Conservation (phyloP, 257 asterid genomes). For the Nicotiana obtusifolia region DNA sequence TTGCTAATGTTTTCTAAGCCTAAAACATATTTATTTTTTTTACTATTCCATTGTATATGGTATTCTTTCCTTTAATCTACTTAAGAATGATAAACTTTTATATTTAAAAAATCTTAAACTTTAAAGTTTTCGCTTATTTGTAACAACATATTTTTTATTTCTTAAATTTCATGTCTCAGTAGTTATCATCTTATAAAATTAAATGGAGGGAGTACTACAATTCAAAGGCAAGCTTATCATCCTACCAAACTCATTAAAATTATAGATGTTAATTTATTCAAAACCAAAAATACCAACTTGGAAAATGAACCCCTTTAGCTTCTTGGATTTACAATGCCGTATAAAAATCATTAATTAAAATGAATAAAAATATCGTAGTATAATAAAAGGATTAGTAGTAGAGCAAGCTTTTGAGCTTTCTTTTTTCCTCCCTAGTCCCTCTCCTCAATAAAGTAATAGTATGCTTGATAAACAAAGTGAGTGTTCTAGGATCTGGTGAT, state of each 20-base stretch:
- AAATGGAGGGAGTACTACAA: too few relatives aligned
- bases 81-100: too few relatives aligned
- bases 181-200: too few relatives aligned
- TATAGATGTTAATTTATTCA: too few relatives aligned
- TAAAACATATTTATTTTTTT: neutral
- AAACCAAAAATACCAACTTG: neutral
- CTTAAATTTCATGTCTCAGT: too few relatives aligned
- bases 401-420: conserved; percentile 18
- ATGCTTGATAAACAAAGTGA: neutral
- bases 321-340: neutral
- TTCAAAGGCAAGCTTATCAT: too few relatives aligned
- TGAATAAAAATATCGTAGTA: neutral
- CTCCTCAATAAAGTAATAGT: neutral
- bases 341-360: neutral
- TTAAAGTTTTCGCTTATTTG: too few relatives aligned
- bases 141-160: too few relatives aligned
- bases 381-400: neutral
- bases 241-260: neutral
- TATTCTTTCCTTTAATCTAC: neutral
- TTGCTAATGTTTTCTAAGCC: neutral
- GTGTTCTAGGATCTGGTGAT: conserved; percentile 44
- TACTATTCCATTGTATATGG: too few relatives aligned
- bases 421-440: conserved; percentile 13
- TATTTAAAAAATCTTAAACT: too few relatives aligned
- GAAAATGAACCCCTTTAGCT: neutral